Percentiles rank a stretch among this genome's conserved stretches.
These are phyloP conservation scores for Aspergillus homomorphus DNA, from an alignment of 495 filamentous ascomycete species.

Conservation along the genomic window DNA sequence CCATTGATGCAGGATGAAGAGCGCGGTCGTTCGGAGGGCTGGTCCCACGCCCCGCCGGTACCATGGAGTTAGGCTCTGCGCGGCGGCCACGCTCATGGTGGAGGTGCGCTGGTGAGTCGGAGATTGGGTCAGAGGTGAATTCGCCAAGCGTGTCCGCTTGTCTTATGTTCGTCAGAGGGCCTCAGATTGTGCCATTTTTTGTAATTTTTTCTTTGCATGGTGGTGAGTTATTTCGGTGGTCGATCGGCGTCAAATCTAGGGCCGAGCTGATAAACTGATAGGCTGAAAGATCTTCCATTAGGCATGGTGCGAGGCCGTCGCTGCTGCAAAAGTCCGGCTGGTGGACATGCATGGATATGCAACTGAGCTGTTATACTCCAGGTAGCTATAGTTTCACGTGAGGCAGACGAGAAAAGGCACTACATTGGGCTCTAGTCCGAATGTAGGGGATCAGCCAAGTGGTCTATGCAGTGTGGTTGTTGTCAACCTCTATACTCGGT, in stretches of 20 bases:
- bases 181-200: neutral
- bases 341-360: neutral
- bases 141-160: neutral
- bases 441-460: too few species aligned
- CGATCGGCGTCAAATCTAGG: constrained; percentile 1
- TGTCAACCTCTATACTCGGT: too few species aligned
- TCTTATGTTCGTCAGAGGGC: neutral
- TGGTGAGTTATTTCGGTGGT: neutral
- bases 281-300: constrained; percentile 1
- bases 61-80: neutral
- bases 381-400: too few species aligned
- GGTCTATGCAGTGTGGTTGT: too few species aligned
- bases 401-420: too few species aligned
- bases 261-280: constrained; percentile 3
- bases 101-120: too few species aligned
- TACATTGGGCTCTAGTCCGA: too few species aligned
- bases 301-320: too few species aligned
- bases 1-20: constrained; percentile 52
- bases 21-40: constrained; percentile 20
- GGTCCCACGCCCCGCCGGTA: neutral
- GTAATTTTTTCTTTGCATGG: too few species aligned
- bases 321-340: neutral
- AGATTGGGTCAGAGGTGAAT: neutral
- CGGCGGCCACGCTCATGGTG: neutral
- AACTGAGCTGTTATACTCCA: neutral